Evolutionary conservation across 495 filamentous ascomycete species (phyloP), one percentile per base, ranked within the genome.

Genomic region (Aspergillus ostianus): DNA sequence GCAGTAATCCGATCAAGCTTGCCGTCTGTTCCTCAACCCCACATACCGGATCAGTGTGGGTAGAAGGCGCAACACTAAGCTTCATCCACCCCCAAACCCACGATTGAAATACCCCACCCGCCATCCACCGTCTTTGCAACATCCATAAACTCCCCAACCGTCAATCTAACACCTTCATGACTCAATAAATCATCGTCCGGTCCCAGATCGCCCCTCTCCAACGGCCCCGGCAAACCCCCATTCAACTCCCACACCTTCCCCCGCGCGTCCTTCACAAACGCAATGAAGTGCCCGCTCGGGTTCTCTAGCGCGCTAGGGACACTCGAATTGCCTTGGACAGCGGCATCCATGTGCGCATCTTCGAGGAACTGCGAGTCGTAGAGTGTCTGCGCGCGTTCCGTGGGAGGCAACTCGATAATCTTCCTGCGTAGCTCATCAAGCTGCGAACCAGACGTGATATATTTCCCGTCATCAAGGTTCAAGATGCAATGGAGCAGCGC

Each of bases 181-280:
- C 86, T 85, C 29, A 95, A 68, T 48, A 92, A 77, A 77, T 94
- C 91, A 20, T 90, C 89, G 3, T 78, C 83, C 3, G 78, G 78
- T 2, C 57, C 77, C 8, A 94, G 68, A 13, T 62, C 60, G 1
- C 91, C 91, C n/a, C 89, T 77, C 32, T 89, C 79, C 29, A 94
- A 57, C 4, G 91, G 91, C 0, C 91, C 90, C 60, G 87, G 87
- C 59, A 90, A 67, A 0, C 82, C 71, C 6, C 92, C 91, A 78
- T 95, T 90, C 53, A 96, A 76, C 77, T 95, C 92, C 85, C 91
- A 95, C 44, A 95, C 73, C 26, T 84, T 79, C 23, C 84, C 78
- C 58, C 77, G 72, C n/a, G 70, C 74, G 4, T 80, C 81, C 76
- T 89, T 91, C 27, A 93, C 88, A 73, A 95, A 93, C 47, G 83